These are phyloP conservation scores for Rhododendron vialii DNA, from an alignment of 148 eudicot genomes.

Conservation along the genomic window DNA sequence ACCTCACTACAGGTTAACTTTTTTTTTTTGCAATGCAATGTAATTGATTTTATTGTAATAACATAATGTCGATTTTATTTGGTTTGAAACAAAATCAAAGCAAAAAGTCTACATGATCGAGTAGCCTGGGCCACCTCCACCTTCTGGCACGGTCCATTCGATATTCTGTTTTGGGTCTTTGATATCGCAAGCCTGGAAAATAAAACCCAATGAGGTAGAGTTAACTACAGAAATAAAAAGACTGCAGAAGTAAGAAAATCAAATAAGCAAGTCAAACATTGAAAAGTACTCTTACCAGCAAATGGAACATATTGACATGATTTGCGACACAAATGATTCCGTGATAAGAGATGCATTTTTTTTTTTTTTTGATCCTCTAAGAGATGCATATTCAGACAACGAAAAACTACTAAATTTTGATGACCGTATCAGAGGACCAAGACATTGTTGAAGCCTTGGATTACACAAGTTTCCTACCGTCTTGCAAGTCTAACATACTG, in stretches of 20 bases:
- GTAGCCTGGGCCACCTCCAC: constrained; percentile 97
- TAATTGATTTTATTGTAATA: neutral
- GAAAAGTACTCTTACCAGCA: neutral
- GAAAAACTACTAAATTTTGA: neutral
- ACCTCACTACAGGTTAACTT: neutral
- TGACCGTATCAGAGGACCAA: neutral
- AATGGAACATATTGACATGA: neutral
- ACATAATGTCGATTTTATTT: neutral
- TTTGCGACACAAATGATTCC: neutral
- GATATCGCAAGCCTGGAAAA: constrained; percentile 82
- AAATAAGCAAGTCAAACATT: neutral
- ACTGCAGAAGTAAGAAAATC: neutral
- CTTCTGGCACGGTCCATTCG: constrained; percentile 95
- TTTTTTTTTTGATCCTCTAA: neutral
- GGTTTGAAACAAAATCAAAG: neutral
- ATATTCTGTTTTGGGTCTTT: constrained; percentile 96
- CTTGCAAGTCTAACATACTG: neutral
- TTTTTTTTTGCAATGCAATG: neutral
- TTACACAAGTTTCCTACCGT: neutral
- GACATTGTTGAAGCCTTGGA: neutral
- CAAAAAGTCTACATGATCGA: constrained; percentile 58
- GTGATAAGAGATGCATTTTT: too few species aligned
- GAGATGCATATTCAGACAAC: neutral
- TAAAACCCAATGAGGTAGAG: neutral
- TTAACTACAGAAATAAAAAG: neutral